Evolutionary conservation across 2,329 filamentous ascomycete genomes (phyloP), one percentile per base, ranked within the genome.

Genomic region (Paecilomyces dactylethromorphus): DNA sequence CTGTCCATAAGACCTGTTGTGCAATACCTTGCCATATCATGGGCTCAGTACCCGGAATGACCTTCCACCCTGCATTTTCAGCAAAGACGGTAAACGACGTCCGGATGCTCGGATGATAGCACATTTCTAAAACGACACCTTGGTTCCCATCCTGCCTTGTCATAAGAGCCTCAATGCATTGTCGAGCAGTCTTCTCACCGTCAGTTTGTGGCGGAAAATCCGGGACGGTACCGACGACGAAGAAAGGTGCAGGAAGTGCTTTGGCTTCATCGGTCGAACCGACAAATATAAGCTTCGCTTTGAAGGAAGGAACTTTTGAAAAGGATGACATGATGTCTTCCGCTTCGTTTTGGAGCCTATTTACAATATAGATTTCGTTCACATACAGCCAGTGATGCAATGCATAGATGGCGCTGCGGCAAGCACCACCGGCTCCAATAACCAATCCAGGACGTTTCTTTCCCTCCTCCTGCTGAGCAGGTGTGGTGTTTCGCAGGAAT

Each of bases 51-150:
- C 66, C 66, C 10, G 54, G 22, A 55, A 66, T 60, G 7, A 60
- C 58, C 13, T 53, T 58, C 66, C 66, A 68, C 12, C 65, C 65
- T 12, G 56, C 53, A 3, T 54, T 56, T n/a, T 60, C 59, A 0
- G 59, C 64, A 8, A 60, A 55, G 3, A 56, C 58, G 10, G 61
- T 58, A 15, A 68, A 54, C 1, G 56, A 57, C 7, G 66, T 68
- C 29, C 59, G 22, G 61, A 58, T 13, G 51, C 56, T 56, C 57
- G 66, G 60, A 58, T 63, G 61, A 56, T 68, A 68, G 51, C 66
- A 68, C 66, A 68, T 68, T 52, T 68, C 65, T 29, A 68, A 52
- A 26, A 68, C 15, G n/a, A 64, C 52, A 1, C 65, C 66, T 51
- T 55, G 39, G n/a, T 18, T 45, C n/a, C n/a, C 39, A 18, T 21